A percentile compares a stretch with the other conserved stretches of the same genome.
phyloP scores from a whole-genome alignment of 495 filamentous ascomycete genomes.

The Tuber indicum region DNA sequence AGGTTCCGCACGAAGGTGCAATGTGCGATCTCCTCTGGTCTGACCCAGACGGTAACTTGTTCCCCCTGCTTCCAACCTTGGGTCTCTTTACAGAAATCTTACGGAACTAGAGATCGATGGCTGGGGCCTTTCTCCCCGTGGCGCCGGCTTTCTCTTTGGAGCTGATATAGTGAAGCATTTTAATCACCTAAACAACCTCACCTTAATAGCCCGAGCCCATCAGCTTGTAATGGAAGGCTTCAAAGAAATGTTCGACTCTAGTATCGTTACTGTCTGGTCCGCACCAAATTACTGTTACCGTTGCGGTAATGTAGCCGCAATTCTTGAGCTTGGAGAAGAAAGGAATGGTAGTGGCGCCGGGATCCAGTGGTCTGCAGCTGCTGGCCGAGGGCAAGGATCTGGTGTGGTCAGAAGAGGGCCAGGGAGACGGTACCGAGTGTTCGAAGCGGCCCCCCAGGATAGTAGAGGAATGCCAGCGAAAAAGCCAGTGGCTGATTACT shows the following conservation, averaged over 20 bases:
- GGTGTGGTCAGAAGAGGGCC: conserved; percentile 58
- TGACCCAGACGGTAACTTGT: conserved; percentile 62
- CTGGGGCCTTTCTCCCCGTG: conserved; percentile 90
- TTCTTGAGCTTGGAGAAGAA: conserved; percentile 88
- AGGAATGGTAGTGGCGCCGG: conserved; percentile 43
- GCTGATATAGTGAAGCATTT: conserved; percentile 93
- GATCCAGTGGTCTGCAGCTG: conserved; percentile 27
- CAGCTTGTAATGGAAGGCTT: conserved; percentile 99
- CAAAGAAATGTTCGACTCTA: conserved; percentile 96
- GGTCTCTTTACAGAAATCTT: not conserved
- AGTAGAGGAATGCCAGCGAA: conserved; percentile 97
- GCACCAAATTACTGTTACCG: conserved; percentile 98
- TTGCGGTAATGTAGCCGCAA: conserved; percentile 93
- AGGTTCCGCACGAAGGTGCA: conserved; percentile 95
- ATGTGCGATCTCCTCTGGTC: conserved; percentile 99
- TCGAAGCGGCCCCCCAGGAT: conserved; percentile 95
- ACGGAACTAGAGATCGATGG: conserved; percentile 70
- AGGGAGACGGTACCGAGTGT: conserved; percentile 86
- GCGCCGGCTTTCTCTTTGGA: conserved; percentile 93
- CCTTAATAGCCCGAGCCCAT: conserved; percentile 86
- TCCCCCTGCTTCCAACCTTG: not conserved
- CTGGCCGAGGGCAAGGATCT: conserved; percentile 32
- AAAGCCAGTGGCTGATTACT: conserved; percentile 97
- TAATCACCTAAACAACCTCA: conserved; percentile 87
- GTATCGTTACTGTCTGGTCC: conserved; percentile 94